Conservation (phyloP, 2,329 filamentous ascomycete species). For the Cladobotryum protrusum region DNA sequence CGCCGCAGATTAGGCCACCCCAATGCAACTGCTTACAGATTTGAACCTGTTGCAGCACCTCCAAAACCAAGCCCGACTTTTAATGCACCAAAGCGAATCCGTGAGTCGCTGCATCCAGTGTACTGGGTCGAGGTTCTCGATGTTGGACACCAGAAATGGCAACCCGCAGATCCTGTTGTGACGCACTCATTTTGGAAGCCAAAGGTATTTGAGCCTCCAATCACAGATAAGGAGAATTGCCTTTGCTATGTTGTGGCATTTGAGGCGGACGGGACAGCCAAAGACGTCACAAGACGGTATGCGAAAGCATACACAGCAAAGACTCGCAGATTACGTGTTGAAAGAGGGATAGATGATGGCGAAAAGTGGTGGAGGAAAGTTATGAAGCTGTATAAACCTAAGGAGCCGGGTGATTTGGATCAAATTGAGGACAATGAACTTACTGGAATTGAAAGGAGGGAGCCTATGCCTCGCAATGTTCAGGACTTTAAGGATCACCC, state of each 20-base stretch:
- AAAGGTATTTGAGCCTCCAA: slow-evolving; percentile 72
- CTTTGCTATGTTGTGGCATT: slow-evolving; percentile 84
- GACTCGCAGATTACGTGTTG: slow-evolving; percentile 74
- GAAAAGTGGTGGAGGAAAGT: slow-evolving; percentile 49
- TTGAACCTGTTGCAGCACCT: slow-evolving; percentile 38
- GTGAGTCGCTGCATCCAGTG: slow-evolving; percentile 71
- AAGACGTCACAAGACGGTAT: slow-evolving; percentile 85
- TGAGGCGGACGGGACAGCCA: slow-evolving; percentile 68
- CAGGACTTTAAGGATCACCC: slow-evolving; percentile 86
- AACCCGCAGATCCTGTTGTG: slow-evolving; percentile 78
- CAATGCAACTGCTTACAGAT: slow-evolving; percentile 46
- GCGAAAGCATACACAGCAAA: slow-evolving; percentile 86
- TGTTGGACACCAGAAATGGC: slow-evolving; percentile 81
- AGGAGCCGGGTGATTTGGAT: slow-evolving; percentile 57
- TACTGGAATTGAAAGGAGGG: slow-evolving; percentile 60
- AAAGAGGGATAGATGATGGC: slow-evolving; percentile 46
- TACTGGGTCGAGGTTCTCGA: slow-evolving; percentile 96
- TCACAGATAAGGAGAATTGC: slow-evolving; percentile 66
- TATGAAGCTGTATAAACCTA: slow-evolving; percentile 41
- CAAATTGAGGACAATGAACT: slow-evolving; percentile 79
- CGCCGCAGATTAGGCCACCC: slow-evolving; percentile 48
- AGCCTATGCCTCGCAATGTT: slow-evolving; percentile 81
- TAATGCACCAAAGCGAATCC: slow-evolving; percentile 39
- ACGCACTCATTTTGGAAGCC: slow-evolving; percentile 71
- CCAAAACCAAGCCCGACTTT: slow-evolving; percentile 26